Conservation (phyloP, 805 yeast genomes). For the Hanseniaspora guilliermondii region DNA sequence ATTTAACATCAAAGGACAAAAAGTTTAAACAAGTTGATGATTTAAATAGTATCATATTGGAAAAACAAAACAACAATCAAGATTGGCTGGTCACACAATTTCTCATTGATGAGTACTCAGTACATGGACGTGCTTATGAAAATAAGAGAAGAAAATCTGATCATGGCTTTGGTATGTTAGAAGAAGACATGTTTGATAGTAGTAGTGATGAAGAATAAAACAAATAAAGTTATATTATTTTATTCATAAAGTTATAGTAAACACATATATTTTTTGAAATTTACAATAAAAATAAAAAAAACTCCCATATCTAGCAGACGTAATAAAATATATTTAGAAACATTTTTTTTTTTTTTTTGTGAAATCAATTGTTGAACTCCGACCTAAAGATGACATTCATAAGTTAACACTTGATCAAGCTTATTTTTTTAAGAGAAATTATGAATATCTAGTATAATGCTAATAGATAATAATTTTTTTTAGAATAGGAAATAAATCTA, state of each 20-base stretch:
- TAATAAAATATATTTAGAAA: too few species aligned
- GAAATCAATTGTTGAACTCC: background rate
- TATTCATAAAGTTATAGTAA: too few species aligned
- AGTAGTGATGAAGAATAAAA: constrained; percentile 13
- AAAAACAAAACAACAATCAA: background rate
- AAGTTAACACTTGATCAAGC: too few species aligned
- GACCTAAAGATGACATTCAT: too few species aligned
- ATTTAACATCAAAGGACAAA: background rate
- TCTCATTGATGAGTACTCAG: constrained; percentile 10
- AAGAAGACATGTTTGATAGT: constrained; percentile 14
- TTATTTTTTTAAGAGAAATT: too few species aligned
- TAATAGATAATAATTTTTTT: too few species aligned
- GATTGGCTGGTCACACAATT: constrained; percentile 6
- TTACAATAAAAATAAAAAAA: background rate
- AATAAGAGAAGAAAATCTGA: background rate
- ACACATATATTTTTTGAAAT: background rate
- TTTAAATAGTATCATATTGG: too few species aligned
- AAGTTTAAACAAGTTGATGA: background rate
- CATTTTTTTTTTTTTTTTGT: too few species aligned
- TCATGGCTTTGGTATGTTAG: background rate
- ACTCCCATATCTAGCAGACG: background rate
- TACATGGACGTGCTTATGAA: constrained; percentile 5
- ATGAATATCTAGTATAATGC: too few species aligned
- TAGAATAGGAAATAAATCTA: background rate
- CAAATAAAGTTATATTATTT: background rate